Base-by-base conservation (phyloP, 495 filamentous ascomycete species). In the Podospora pseudocomata region DNA sequence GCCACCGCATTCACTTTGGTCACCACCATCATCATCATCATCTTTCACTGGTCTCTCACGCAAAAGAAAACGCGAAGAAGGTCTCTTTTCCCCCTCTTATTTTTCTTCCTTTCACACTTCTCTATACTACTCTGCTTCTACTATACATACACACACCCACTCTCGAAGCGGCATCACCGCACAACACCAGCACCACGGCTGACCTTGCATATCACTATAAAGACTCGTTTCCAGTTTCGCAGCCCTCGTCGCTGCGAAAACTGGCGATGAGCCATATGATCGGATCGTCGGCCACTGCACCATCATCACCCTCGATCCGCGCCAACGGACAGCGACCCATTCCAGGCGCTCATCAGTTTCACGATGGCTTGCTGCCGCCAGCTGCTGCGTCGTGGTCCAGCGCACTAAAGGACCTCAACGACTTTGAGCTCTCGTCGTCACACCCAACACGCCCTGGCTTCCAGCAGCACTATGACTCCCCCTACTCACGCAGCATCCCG, bases 261-360 rank as follows among this genome's bases (percentile, higher is more conserved):
- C 74, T 80, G 73, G 82, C 80, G 69, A 86, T 86, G 82, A 83
- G 80, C 74, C 79, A 77, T 63, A 72, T 78, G 23, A 68, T 75
- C 63, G 75, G 75, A 27, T 67, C 75, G 5, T 66, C 73, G 15
- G 27, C 74, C 56, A 72, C 77, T 54, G 70, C 73, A 16, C 70
- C 75, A 20, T 76, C 80, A 39, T 76, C 75, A 64, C 74, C 78
- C 30, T 65, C 75, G 1, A 75, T 72, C 5, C 61, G 67, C 53
- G 18, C 71, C 62, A 72, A 72, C 57, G 74, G 65, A 58, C 67
- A 67, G 23, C 23, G 23, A n/a, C 55, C 27, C 23, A 56, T 60
- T 32, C 27, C 28, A 49, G 4, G 60, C 13, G 4, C 62, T 34
- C 32, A 57, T 55, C 60, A 63, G 26, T 39, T 64, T 39, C 72